Conservation (phyloP, 192 early-diverging fungal genomes). For the Obelidium mucronatum region DNA sequence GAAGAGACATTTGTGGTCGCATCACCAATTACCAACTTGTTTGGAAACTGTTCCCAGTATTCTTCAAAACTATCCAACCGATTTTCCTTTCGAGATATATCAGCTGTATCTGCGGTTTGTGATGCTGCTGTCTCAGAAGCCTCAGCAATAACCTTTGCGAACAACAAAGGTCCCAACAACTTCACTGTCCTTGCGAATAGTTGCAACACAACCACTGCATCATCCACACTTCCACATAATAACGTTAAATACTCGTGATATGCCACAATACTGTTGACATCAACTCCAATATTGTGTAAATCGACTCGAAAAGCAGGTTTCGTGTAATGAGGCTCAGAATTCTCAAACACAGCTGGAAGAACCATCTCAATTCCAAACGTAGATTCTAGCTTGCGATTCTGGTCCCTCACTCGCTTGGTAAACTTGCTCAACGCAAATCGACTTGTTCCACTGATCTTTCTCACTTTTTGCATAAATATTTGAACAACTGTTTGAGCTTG, state of each 20-base stretch:
- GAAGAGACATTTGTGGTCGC: too few relatives aligned
- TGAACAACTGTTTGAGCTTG: slow-evolving; percentile 4
- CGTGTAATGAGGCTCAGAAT: slow-evolving; percentile 11
- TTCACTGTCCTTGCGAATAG: slow-evolving; percentile 24
- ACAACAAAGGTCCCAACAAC: slow-evolving; percentile 4
- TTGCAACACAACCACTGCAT: slow-evolving; percentile 6
- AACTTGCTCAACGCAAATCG: neutral
- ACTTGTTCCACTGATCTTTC: neutral
- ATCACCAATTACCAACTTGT: too few relatives aligned
- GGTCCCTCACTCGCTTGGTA: neutral
- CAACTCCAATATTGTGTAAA: slow-evolving; percentile 11
- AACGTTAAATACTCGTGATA: slow-evolving; percentile 15
- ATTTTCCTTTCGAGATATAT: neutral
- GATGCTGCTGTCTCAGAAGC: neutral
- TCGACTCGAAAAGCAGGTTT: slow-evolving; percentile 15
- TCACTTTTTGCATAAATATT: slow-evolving; percentile 4
- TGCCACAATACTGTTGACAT: neutral
- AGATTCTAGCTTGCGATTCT: neutral
- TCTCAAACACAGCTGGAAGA: neutral
- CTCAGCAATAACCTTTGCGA: neutral
- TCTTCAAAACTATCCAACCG: slow-evolving; percentile 19
- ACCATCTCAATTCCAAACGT: neutral
- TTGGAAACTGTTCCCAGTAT: slow-evolving; percentile 16
- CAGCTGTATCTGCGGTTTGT: neutral
- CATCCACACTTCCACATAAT: slow-evolving; percentile 29